A percentile compares a stretch with the other conserved stretches of the same genome.
Conservation (phyloP, 2,329 filamentous ascomycete species). For the Colletotrichum sp. region DNA sequence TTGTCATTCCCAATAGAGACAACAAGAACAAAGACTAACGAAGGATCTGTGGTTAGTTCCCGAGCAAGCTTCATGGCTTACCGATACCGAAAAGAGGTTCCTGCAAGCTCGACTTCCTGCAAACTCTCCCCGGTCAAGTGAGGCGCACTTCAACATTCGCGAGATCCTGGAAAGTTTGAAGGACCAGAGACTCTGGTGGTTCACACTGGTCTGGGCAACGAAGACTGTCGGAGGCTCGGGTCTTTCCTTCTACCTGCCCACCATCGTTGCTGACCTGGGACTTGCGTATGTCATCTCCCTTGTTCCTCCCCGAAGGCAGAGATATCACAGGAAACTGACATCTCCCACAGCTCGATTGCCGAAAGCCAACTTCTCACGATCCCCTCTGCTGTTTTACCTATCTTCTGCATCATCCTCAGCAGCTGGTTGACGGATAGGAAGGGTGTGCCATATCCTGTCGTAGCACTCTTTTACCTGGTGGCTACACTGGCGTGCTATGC, state of each 20-base stretch:
- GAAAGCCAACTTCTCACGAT: not conserved
- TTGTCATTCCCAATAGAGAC: accelerated
- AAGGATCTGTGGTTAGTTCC: not conserved
- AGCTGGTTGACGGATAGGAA: not conserved
- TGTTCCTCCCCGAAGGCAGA: not conserved
- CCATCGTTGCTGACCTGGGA: slow-evolving; percentile 31
- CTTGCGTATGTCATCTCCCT: slow-evolving; percentile 25
- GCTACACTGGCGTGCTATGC: slow-evolving; percentile 31
- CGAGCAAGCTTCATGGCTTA: not conserved
- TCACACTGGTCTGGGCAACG: not conserved
- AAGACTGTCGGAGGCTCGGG: slow-evolving; percentile 44
- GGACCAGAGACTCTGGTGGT: not conserved
- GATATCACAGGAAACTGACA: not conserved
- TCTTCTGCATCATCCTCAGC: not conserved
- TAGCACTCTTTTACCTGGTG: not conserved
- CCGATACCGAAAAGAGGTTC: not conserved
- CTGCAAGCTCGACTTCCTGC: not conserved
- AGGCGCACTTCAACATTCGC: not conserved
- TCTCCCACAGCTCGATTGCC: not conserved
- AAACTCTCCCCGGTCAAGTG: not conserved
- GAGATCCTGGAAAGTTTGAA: not conserved
- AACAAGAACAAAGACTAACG: not conserved
- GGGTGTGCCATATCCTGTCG: not conserved
- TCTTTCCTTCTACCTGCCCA: slow-evolving; percentile 24
- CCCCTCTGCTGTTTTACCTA: not conserved